These are phyloP conservation scores for Afroboletus lepidellus DNA, from an alignment of 1,284 basidiomycete genomes.

Conservation along the genomic window DNA sequence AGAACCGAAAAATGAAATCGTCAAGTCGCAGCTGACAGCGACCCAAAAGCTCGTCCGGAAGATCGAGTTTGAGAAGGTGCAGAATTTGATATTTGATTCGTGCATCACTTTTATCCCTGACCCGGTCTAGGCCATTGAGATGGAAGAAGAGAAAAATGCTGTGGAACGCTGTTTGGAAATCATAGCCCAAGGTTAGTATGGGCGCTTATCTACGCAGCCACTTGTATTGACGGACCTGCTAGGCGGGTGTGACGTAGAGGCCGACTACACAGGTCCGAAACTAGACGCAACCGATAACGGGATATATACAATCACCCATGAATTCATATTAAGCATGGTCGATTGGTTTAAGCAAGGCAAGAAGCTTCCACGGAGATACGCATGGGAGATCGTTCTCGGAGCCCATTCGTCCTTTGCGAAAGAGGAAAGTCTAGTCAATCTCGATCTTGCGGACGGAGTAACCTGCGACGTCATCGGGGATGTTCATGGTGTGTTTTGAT, in stretches of 20 bases:
- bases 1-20: constrained; percentile 85
- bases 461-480: constrained; percentile 92
- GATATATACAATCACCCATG: constrained; percentile 68
- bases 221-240: constrained; percentile 3
- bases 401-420: constrained; percentile 75
- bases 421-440: constrained; percentile 83
- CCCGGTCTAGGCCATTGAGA: constrained; percentile 74
- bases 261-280: constrained; percentile 65
- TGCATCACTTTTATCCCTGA: neutral
- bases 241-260: constrained; percentile 76
- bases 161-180: constrained; percentile 74
- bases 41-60: constrained; percentile 89
- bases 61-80: constrained; percentile 90
- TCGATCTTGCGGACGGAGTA: constrained; percentile 74
- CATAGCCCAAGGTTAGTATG: constrained; percentile 67
- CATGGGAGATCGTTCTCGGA: constrained; percentile 95
- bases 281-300: constrained; percentile 55
- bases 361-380: constrained; percentile 81
- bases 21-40: constrained; percentile 79
- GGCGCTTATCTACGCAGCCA: neutral
- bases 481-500: constrained; percentile 65
- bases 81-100: constrained; percentile 13
- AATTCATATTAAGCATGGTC: constrained; percentile 88
- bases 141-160: constrained; percentile 81
- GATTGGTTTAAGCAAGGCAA: constrained; percentile 92